These are phyloP conservation scores for Drechslerella coelobrocha DNA, from an alignment of 2,329 filamentous ascomycete genomes.

Conservation along the genomic window DNA sequence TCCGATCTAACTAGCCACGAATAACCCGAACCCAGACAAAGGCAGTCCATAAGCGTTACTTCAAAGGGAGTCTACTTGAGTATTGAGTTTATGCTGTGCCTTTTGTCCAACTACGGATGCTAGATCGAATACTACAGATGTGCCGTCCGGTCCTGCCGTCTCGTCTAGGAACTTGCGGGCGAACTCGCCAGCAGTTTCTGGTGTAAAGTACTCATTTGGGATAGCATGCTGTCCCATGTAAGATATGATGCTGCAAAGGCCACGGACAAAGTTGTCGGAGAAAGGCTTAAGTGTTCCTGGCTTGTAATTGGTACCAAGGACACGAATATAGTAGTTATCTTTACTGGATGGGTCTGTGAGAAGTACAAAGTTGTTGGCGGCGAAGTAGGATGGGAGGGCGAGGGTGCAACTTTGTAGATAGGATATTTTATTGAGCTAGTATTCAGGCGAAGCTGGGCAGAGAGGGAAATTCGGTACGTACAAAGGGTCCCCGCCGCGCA, in stretches of 20 bases:
- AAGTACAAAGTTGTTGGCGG: slow-evolving; percentile 15
- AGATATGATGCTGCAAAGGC: slow-evolving; percentile 22
- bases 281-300: slow-evolving; percentile 11
- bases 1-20: no score
- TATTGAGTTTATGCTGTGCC: not conserved
- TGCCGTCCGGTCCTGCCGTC: slow-evolving; percentile 16
- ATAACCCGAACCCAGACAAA: no score
- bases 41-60: no score
- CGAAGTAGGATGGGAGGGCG: slow-evolving; percentile 14
- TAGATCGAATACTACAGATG: slow-evolving; percentile 26
- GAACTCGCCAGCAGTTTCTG: slow-evolving; percentile 21
- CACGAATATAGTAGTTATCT: slow-evolving; percentile 14
- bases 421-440: not conserved
- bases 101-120: slow-evolving; percentile 25
- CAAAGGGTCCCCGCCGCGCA: slow-evolving; percentile 35
- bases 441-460: not conserved
- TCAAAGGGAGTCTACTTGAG: no score
- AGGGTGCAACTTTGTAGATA: slow-evolving; percentile 4
- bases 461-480: slow-evolving; percentile 10
- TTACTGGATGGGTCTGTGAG: no score
- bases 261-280: slow-evolving; percentile 24
- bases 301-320: slow-evolving; percentile 2
- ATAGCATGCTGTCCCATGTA: slow-evolving; percentile 31
- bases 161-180: slow-evolving; percentile 18
- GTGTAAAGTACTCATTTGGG: slow-evolving; percentile 36